Evolutionary conservation across 208 protist species (phyloP).

Genomic region (Wallacemonas sp.): DNA sequence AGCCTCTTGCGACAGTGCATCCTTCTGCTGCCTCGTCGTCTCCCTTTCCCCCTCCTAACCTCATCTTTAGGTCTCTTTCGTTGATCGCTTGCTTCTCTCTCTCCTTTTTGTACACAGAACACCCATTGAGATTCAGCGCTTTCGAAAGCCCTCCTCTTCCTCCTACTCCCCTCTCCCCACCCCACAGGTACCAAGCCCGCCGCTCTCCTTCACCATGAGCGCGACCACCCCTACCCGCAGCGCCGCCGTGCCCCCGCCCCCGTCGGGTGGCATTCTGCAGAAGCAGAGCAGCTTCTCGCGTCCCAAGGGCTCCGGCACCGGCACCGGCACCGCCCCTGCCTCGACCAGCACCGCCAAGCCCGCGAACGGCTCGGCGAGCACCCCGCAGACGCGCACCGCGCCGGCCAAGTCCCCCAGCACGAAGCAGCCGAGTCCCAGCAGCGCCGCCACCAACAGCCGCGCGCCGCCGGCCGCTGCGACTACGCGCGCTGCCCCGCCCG

Average conservation of each 20-base stretch:
- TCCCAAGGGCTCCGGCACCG: constrained; percentile 8
- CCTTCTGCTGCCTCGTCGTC: too few species aligned
- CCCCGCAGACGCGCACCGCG: constrained; percentile 10
- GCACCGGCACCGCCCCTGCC: background rate
- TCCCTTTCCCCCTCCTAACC: too few species aligned
- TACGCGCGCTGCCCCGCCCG: background rate
- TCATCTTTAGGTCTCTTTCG: background rate
- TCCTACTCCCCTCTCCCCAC: too few species aligned
- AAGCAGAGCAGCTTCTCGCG: constrained; percentile 39
- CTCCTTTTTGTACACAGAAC: constrained; percentile 6
- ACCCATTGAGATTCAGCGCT: background rate
- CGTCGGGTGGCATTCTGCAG: constrained; percentile 34
- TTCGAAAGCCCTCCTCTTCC: background rate
- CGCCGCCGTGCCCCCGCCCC: constrained; percentile 13
- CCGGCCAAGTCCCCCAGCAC: background rate
- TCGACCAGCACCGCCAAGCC: constrained; percentile 8
- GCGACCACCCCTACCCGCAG: constrained; percentile 13
- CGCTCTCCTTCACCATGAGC: constrained; percentile 10
- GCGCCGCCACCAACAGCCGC: background rate
- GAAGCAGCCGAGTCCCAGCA: constrained; percentile 1
- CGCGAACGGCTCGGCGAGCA: background rate
- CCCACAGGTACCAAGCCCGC: too few species aligned
- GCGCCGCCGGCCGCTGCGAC: background rate
- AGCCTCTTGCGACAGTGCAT: too few species aligned
- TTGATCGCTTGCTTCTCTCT: background rate